Conservation (phyloP, 2,329 filamentous ascomycete species). For the Penicillium rolfsii region DNA sequence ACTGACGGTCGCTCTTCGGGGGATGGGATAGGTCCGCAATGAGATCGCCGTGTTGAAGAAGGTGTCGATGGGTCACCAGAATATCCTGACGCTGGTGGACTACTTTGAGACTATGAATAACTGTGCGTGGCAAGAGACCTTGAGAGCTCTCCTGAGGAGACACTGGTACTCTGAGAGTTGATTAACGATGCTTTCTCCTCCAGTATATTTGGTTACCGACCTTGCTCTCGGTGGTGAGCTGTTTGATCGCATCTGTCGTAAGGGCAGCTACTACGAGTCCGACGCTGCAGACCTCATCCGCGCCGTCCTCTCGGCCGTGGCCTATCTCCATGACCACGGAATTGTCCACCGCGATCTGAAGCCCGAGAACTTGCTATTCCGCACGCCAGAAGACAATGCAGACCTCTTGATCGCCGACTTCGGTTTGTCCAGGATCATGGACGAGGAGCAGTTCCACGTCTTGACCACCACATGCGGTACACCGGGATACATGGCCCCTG, state of each 20-base stretch:
- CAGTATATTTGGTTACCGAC: conserved; percentile 94
- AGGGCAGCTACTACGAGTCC: conserved; percentile 97
- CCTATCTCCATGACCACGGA: conserved; percentile 96
- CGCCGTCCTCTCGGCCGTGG: conserved; percentile 93
- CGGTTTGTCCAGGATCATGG: conserved; percentile 94
- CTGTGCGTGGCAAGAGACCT: conserved; percentile 52
- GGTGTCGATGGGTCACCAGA: conserved; percentile 99
- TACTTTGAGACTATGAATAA: conserved; percentile 99
- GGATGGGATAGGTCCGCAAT: conserved; percentile 73
- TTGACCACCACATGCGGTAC: conserved; percentile 97
- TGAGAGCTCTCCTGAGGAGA: background rate
- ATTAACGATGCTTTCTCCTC: background rate
- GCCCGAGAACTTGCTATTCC: conserved; percentile 94
- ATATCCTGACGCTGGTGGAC: conserved; percentile 95
- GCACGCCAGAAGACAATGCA: conserved; percentile 96
- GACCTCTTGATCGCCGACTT: conserved; percentile 97
- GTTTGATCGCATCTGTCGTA: conserved; percentile 97
- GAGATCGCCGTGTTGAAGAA: conserved; percentile 97
- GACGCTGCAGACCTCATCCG: conserved; percentile 95
- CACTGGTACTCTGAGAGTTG: background rate
- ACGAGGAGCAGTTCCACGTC: conserved; percentile 97
- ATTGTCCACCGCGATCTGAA: conserved; percentile 98
- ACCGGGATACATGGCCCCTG: conserved; percentile 97
- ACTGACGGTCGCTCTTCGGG: conserved; percentile 15
- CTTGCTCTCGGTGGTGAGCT: conserved; percentile 94